Base-by-base conservation (phyloP, 306 rosid species). In the Castanospermum australe region DNA sequence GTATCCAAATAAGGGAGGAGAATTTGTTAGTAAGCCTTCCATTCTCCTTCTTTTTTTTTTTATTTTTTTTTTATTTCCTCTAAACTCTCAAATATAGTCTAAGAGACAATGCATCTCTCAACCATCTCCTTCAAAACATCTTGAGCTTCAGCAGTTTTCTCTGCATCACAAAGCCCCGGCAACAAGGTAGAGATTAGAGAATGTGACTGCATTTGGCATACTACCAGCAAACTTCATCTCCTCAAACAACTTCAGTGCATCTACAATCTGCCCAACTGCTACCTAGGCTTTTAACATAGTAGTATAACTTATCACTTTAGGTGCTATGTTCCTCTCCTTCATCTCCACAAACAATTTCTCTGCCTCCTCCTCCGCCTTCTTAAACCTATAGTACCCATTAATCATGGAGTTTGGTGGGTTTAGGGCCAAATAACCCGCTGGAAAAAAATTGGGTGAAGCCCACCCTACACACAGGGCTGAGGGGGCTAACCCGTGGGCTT, bases 211-310 rank as follows among this genome's bases (percentile, higher is more conserved):
- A 85, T 91, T 95, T 1, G 98, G 97, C 90, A 88, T 90, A 20
- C 91, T 54, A 6, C 94, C 96, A 39, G 65, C 84, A 56, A 77
- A 38, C 82, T 90, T 92, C 99, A 95, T 91, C 89, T 92, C 92
- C 50, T 84, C 85, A 42, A 92, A 90, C 75, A 90, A 61, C 71
- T 78, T 41, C 67, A 88, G 3, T 0, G 89, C 99, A 47, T 86
- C 89, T 39, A 91, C 97, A 39, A 84, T 71, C 67, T 75, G 79
- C 44, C 94, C 98, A 0, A 67, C 89, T 0, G 82, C 89, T 70
- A 92, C 86, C 81, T 81, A 95, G 39, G 97, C 97, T 60, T 92
- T 92, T 51, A 92, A 68, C 93, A 94, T 88, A 9, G 92, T 92
- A 20, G 97, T 94, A 75, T 89, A 95, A 68, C 92, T 87, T 74